Percentiles rank a stretch among this genome's conserved stretches.
These are phyloP conservation scores for Astragalus glycyphyllos DNA, from an alignment of 306 rosid genomes.

Conservation along the genomic window DNA sequence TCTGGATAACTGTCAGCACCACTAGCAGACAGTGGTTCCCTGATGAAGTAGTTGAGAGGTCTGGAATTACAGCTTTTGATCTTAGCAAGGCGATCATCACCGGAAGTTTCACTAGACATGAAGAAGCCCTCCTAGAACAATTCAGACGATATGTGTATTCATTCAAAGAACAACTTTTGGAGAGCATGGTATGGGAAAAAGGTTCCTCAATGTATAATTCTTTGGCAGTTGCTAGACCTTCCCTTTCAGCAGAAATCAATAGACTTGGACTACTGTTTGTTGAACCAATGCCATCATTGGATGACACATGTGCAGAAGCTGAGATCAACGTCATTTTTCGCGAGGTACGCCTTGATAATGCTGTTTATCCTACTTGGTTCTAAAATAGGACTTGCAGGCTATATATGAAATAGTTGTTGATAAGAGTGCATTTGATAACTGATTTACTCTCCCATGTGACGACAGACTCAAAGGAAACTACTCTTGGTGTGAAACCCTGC, in stretches of 20 bases:
- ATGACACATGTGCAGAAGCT: constrained; percentile 96
- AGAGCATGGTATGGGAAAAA: no score
- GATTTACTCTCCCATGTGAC: not conserved
- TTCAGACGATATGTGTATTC: no score
- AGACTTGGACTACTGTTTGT: no score
- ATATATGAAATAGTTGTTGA: constrained; percentile 11
- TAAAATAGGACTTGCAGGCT: not conserved
- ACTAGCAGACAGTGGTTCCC: constrained; percentile 93
- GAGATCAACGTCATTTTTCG: constrained; percentile 79
- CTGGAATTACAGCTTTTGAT: constrained; percentile 96
- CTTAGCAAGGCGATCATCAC: constrained; percentile 61
- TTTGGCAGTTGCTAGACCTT: no score
- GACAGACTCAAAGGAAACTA: not conserved
- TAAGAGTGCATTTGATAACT: constrained; percentile 6
- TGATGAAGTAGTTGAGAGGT: constrained; percentile 81
- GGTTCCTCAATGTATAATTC: no score
- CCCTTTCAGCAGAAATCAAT: no score
- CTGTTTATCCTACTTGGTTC: constrained; percentile 10
- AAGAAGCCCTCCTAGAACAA: no score
- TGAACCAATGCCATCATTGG: constrained; percentile 16
- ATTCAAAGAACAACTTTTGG: no score
- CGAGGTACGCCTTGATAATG: constrained; percentile 58
- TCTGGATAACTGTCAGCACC: constrained; percentile 81
- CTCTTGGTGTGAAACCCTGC: not conserved
- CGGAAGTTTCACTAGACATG: no score